A percentile compares a stretch with the other conserved stretches of the same genome.
Conservation (phyloP, 2,329 filamentous ascomycete species). For the Dactylonectria macrodidyma region DNA sequence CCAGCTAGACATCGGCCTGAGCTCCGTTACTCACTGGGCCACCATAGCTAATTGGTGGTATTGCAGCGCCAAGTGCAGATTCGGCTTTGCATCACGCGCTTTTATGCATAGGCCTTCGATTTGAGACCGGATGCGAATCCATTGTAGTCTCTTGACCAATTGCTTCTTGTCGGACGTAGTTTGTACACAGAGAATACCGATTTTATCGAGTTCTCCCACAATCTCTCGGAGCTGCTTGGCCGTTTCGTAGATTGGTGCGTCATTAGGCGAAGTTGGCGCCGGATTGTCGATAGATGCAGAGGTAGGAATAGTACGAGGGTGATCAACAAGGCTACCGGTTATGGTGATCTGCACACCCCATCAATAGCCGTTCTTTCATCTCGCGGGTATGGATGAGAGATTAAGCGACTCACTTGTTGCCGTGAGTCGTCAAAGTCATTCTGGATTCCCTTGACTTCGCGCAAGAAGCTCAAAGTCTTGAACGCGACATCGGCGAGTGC, state of each 20-base stretch:
- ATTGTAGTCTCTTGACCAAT: conserved; percentile 12
- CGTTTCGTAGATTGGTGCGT: not conserved
- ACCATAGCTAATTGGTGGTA: not conserved
- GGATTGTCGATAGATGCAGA: not conserved
- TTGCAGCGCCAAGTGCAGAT: not conserved
- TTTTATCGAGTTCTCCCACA: not conserved
- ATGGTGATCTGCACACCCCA: not conserved
- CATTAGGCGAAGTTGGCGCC: not conserved
- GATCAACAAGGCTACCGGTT: not conserved
- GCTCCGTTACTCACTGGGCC: not conserved
- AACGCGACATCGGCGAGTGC: conserved; percentile 24
- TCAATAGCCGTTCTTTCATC: not conserved
- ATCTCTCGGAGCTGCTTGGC: conserved; percentile 9
- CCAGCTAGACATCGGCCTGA: too few relatives aligned
- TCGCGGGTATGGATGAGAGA: not conserved
- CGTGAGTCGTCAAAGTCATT: not conserved
- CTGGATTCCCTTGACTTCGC: conserved; percentile 11
- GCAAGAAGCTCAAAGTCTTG: conserved; percentile 30
- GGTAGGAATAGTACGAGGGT: not conserved
- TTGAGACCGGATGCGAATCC: conserved; percentile 10
- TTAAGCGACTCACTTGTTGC: conserved; percentile 4
- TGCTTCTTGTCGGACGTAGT: conserved; percentile 1
- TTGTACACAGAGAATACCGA: not conserved
- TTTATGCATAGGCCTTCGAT: not conserved
- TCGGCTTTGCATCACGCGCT: not conserved